Evolutionary conservation across 345 rosid genomes (phyloP).

Genomic region (Nephelium lappaceum): DNA sequence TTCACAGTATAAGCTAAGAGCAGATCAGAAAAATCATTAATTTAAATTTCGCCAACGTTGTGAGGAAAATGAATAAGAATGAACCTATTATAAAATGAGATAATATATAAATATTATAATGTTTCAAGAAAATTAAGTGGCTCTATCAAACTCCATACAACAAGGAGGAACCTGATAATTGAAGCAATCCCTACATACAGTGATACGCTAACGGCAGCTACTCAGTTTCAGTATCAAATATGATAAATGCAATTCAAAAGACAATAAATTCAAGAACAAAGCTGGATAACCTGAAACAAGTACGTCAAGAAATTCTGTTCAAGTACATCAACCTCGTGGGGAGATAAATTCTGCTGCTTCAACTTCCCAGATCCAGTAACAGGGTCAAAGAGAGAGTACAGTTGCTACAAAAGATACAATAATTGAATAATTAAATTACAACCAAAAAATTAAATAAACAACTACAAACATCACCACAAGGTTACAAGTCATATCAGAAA

Average conservation of each 20-base stretch:
- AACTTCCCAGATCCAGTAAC: conserved; percentile 71
- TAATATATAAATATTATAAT: too few relatives aligned
- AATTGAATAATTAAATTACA: conserved; percentile 17
- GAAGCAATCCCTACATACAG: background rate
- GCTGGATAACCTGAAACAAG: conserved; percentile 72
- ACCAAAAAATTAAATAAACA: background rate
- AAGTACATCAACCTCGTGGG: conserved; percentile 69
- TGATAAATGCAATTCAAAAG: background rate
- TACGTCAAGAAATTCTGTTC: conserved; percentile 87
- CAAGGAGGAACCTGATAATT: background rate
- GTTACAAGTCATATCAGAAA: background rate
- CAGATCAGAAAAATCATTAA: background rate
- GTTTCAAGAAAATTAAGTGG: too few relatives aligned
- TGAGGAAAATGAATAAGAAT: background rate
- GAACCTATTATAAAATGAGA: background rate
- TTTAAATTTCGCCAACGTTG: background rate
- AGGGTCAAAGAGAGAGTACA: conserved; percentile 93
- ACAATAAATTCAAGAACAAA: background rate
- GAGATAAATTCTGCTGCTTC: conserved; percentile 70
- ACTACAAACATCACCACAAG: conserved; percentile 7
- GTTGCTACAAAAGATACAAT: conserved; percentile 58
- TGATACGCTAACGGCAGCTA: background rate
- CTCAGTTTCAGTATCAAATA: background rate
- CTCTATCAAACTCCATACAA: too few relatives aligned
- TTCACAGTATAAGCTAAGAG: background rate